phyloP scores from a whole-genome alignment of 176 grass and related monocot species.

The Eleusine indica region DNA sequence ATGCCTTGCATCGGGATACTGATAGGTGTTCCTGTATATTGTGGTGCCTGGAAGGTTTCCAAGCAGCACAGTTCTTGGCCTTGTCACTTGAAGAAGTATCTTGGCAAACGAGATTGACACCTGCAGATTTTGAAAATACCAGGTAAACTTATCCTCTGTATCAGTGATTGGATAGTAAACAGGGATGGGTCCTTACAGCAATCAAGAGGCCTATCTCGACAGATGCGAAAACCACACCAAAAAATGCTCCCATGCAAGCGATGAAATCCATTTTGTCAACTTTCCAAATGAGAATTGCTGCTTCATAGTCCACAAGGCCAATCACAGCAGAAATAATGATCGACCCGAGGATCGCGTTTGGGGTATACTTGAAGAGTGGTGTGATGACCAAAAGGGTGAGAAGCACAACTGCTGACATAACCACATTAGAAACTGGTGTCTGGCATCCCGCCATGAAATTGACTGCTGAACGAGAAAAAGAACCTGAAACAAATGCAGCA shows the following conservation, averaged over 20 bases:
- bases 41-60: conserved; percentile 85
- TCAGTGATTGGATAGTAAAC: not conserved
- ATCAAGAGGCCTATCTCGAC: conserved; percentile 95
- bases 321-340: conserved; percentile 94
- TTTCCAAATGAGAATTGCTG: conserved; percentile 92
- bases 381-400: conserved; percentile 90
- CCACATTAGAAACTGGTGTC: conserved; percentile 81
- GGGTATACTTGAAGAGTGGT: conserved; percentile 92
- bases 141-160: conserved; percentile 26
- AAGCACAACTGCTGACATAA: conserved; percentile 86
- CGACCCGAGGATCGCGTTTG: conserved; percentile 79
- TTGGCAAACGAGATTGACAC: conserved; percentile 89
- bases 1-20: conserved; percentile 88
- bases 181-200: conserved; percentile 62
- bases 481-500: conserved; percentile 55
- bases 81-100: conserved; percentile 98
- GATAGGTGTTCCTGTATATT: conserved; percentile 82
- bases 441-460: conserved; percentile 96
- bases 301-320: conserved; percentile 76
- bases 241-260: conserved; percentile 95
- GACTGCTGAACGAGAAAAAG: conserved; percentile 93
- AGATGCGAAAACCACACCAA: conserved; percentile 76
- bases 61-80: conserved; percentile 83
- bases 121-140: conserved; percentile 40
- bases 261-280: conserved; percentile 96